Evolutionary conservation across 106 monocot genomes (phyloP).

Genomic region (Dendrobium nobile): DNA sequence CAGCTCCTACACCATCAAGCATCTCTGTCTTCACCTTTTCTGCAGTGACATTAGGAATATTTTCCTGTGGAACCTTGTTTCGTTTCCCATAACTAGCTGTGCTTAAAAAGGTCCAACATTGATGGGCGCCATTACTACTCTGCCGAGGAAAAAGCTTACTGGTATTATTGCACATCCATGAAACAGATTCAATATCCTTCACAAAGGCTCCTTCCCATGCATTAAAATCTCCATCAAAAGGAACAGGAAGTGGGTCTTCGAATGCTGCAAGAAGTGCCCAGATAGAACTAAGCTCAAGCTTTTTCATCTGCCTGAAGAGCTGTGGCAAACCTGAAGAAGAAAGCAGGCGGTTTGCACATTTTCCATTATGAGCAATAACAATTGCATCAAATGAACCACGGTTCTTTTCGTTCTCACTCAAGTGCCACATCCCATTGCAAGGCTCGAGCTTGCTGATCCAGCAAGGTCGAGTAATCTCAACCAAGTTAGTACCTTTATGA

Average conservation of each 20-base stretch:
- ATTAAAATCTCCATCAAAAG: constrained; percentile 6
- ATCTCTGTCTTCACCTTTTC: constrained; percentile 80
- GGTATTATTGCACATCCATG: constrained; percentile 94
- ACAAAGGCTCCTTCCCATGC: constrained; percentile 92
- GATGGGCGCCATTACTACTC: constrained; percentile 20
- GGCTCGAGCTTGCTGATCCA: constrained; percentile 97
- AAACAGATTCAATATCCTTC: constrained; percentile 63
- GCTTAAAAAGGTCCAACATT: constrained; percentile 97
- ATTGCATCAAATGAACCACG: constrained; percentile 86
- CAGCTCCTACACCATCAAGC: constrained; percentile 72
- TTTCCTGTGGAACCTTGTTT: constrained; percentile 97
- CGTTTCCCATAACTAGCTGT: constrained; percentile 67
- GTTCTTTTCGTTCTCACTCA: constrained; percentile 64
- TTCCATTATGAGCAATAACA: constrained; percentile 94
- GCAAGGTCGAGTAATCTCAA: constrained; percentile 74
- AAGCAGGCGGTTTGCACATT: constrained; percentile 89
- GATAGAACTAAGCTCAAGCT: constrained; percentile 76
- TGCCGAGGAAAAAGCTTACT: constrained; percentile 49
- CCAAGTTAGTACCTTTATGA: constrained; percentile 19
- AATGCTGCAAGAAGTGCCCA: constrained; percentile 99
- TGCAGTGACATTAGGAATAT: constrained; percentile 69
- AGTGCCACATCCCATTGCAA: constrained; percentile 82
- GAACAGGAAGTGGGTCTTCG: constrained; percentile 56
- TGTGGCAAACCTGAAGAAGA: constrained; percentile 80
- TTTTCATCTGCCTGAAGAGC: constrained; percentile 89